Base-by-base conservation (phyloP, 148 eudicot genomes). In the Mesembryanthemum crystallinum region DNA sequence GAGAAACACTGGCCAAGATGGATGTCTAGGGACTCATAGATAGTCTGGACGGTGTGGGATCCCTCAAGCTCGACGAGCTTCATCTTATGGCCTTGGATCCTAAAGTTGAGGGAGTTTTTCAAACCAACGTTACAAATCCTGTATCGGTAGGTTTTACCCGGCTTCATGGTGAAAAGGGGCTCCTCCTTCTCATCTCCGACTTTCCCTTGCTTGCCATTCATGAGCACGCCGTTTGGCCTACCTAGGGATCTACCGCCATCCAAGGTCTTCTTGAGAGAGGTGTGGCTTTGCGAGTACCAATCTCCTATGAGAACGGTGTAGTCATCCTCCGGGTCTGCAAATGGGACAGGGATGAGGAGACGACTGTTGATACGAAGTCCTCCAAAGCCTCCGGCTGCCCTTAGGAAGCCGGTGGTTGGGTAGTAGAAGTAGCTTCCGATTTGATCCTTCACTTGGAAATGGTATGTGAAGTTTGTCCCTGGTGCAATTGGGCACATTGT, bases 401-500 rank as follows among this genome's bases (percentile, higher is more conserved):
- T 77, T 2, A 79, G 88, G 67, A 84, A 71, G 62, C 77, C 85
- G 3, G 85, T 83, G 69, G 83, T 79, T 5, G 92, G 92, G 82
- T 81, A 88, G 79, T 88, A 88, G 66, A 63, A 78, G 73, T 59
- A 86, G 72, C 85, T 84, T 10, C 92, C 89, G 5, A 88, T 88
- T 61, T 88, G 92, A 64, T 88, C 92, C 81, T 88, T 88, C 3
- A 88, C 92, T 64, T 88, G 92, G 74, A 86, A 88, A 0, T 72
- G 80, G 73, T 83, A 86, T 0, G 92, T 88, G 78, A 71, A 88
- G 81, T 86, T 88, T 15, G 78, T 76, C 9, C 87, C 87, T 17
- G 92, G 92, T 30, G 13, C 72, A 20, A 88, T 88, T n/a, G 92
- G 89, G 75, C 92, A 88, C 89, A 84, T 88, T 76, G 92, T 88